Percentiles rank a stretch among this genome's conserved stretches.
Evolutionary conservation across 1,284 basidiomycete species (phyloP).

Genomic region (Pisolithus thermaeus): DNA sequence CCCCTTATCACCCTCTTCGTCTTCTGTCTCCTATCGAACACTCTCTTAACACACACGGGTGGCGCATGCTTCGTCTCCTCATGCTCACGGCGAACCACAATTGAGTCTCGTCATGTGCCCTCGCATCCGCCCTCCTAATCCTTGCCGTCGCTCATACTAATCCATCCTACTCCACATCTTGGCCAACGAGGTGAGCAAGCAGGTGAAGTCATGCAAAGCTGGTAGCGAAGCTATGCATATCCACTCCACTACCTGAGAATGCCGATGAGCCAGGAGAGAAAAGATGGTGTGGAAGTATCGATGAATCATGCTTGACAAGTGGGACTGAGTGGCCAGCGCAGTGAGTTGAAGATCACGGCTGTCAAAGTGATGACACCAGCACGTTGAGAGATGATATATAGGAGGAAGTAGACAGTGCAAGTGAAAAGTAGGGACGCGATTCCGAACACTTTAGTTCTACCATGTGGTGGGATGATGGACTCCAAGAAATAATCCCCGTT

Average conservation of each 20-base stretch:
- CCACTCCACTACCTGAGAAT: background rate
- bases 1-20: constrained; percentile 22
- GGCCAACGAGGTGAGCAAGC: constrained; percentile 13
- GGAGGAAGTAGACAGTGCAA: background rate
- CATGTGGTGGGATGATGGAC: constrained; percentile 19
- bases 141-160: constrained; percentile 58
- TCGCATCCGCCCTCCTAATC: constrained; percentile 31
- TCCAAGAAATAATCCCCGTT: background rate
- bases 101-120: constrained; percentile 2
- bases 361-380: too few relatives aligned
- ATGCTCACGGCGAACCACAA: background rate
- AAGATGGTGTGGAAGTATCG: constrained; percentile 3
- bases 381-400: too few relatives aligned
- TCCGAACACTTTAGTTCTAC: background rate
- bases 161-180: constrained; percentile 34
- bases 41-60: constrained; percentile 10
- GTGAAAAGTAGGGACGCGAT: background rate
- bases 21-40: constrained; percentile 25
- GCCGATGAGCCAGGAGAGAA: constrained; percentile 6
- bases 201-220: background rate
- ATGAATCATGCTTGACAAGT: background rate
- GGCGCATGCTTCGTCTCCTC: background rate
- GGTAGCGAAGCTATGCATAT: background rate
- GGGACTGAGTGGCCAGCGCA: constrained; percentile 11
- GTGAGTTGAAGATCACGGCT: background rate